Conservation (phyloP, 2,329 filamentous ascomycete species). For the Cercospora beticola region DNA sequence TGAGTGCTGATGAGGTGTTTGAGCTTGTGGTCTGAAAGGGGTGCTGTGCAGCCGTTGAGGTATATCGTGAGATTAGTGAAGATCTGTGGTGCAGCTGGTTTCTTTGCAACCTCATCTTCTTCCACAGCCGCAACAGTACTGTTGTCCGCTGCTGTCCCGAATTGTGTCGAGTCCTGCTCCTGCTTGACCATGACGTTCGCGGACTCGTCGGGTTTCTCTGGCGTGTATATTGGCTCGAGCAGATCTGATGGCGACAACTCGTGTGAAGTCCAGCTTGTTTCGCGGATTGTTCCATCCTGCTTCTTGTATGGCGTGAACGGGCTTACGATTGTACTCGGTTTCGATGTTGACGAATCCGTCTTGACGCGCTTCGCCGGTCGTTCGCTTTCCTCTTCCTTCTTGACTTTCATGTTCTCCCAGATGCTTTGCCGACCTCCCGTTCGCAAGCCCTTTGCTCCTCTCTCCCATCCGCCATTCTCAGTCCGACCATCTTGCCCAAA, state of each 20-base stretch:
- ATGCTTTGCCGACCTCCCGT: slow-evolving; percentile 48
- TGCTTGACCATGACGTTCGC: neutral
- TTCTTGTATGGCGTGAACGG: slow-evolving; percentile 36
- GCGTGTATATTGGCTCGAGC: slow-evolving; percentile 29
- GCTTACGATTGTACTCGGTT: slow-evolving; percentile 33
- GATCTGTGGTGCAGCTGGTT: slow-evolving; percentile 28
- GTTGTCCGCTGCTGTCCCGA: neutral
- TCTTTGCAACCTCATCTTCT: neutral
- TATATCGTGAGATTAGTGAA: slow-evolving; percentile 72
- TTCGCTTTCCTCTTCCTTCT: slow-evolving; percentile 23
- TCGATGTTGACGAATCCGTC: slow-evolving; percentile 8
- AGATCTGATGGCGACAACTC: slow-evolving; percentile 35
- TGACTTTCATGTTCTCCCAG: slow-evolving; percentile 34
- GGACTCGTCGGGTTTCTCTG: neutral
- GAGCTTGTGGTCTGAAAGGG: slow-evolving; percentile 82
- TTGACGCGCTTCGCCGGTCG: slow-evolving; percentile 26
- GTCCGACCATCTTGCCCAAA: slow-evolving; percentile 52
- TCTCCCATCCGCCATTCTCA: slow-evolving; percentile 55
- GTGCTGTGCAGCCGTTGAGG: slow-evolving; percentile 83
- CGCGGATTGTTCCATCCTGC: slow-evolving; percentile 32
- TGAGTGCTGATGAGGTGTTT: slow-evolving; percentile 74
- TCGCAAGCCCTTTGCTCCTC: slow-evolving; percentile 50
- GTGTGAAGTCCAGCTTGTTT: slow-evolving; percentile 37
- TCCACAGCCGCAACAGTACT: neutral
- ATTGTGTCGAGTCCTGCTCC: neutral